Base-by-base conservation (phyloP, 2,329 filamentous ascomycete genomes). In the Cladophialophora chaetospira region DNA sequence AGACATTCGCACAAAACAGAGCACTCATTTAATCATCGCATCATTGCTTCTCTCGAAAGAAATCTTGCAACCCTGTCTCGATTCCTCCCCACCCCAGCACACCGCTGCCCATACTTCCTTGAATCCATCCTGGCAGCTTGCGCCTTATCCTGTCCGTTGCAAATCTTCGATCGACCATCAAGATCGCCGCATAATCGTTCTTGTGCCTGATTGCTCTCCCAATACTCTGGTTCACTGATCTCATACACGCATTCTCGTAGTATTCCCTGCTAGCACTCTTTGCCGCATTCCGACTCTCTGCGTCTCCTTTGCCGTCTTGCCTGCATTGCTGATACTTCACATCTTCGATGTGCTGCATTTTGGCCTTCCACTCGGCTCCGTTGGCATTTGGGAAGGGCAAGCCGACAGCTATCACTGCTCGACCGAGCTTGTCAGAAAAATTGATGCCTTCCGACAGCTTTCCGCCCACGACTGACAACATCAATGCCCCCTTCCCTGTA, bases 391-490 rank as follows among this genome's bases (percentile, higher is more conserved):
- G 91, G 65, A 95, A 99, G 0, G 94, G 94, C 3, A 99, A 77
- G 0, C 94, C 94, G 11, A 97, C 84, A n/a, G 97, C 88, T 11
- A 96, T 78, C 6, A 99, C 91, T 52, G 89, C 93, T 23, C 94
- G 86, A 1, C 94, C 94, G 0, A 99, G 84, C 2, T 82, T 80
- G 73, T 99, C 92, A 0, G 90, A 93, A 75, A 99, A 99, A 74
- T 99, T 99, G 76, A 99, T 99, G 63, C 94, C 94, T 74, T 99
- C 94, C 56, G 90, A 96, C 75, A 99, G 87, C 65, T 93, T 96
- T 11, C 94, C 94, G 53, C 93, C 93, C 2, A 99, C 88, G 2
- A 99, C 92, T 52, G 91, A 92, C 23, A 99, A 82, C 0, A 99
- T 81, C 0, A 97, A 75, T 0, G 89, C 93, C 0, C 92, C 92